Percentiles rank a stretch among this genome's conserved stretches.
These are phyloP conservation scores for Scleromitrula shiraiana DNA, from an alignment of 2,329 filamentous ascomycete genomes.

Conservation along the genomic window DNA sequence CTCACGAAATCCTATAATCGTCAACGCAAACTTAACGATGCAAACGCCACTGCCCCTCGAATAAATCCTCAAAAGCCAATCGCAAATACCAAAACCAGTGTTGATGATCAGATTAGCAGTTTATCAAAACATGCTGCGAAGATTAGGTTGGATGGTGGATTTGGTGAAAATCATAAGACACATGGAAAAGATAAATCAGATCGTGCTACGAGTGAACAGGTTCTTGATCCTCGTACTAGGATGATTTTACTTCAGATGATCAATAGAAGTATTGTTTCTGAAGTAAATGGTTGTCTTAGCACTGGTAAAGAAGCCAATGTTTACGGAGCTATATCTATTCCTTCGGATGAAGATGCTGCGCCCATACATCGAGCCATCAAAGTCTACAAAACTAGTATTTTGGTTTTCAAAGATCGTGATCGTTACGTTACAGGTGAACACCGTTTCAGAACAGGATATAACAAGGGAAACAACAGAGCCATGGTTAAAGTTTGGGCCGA, in stretches of 20 bases:
- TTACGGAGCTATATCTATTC: slow-evolving; percentile 72
- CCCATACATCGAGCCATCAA: slow-evolving; percentile 81
- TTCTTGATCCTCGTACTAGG: slow-evolving; percentile 85
- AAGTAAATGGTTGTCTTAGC: slow-evolving; percentile 90
- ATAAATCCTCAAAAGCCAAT: slow-evolving; percentile 72
- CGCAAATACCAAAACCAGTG: slow-evolving; percentile 68
- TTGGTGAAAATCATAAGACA: slow-evolving; percentile 43
- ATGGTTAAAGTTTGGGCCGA: slow-evolving; percentile 99
- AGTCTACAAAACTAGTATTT: slow-evolving; percentile 96
- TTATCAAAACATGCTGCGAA: slow-evolving; percentile 79
- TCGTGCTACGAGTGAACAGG: slow-evolving; percentile 88
- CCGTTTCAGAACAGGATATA: slow-evolving; percentile 82
- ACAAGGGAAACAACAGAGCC: slow-evolving; percentile 88
- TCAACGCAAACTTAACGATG: slow-evolving; percentile 58
- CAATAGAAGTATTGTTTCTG: slow-evolving; percentile 79
- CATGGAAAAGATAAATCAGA: slow-evolving; percentile 81
- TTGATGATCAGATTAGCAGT: slow-evolving; percentile 84
- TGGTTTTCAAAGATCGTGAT: slow-evolving; percentile 96
- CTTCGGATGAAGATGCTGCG: slow-evolving; percentile 41
- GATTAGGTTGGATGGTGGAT: slow-evolving; percentile 62
- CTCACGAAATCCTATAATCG: slow-evolving; percentile 81
- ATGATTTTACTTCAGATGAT: slow-evolving; percentile 97
- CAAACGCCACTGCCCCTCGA: slow-evolving; percentile 46
- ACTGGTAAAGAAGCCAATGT: slow-evolving; percentile 99
- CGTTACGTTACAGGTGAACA: slow-evolving; percentile 94